Evolutionary conservation across 805 yeast genomes (phyloP).

Genomic region (Torulaspora microellipsoides): DNA sequence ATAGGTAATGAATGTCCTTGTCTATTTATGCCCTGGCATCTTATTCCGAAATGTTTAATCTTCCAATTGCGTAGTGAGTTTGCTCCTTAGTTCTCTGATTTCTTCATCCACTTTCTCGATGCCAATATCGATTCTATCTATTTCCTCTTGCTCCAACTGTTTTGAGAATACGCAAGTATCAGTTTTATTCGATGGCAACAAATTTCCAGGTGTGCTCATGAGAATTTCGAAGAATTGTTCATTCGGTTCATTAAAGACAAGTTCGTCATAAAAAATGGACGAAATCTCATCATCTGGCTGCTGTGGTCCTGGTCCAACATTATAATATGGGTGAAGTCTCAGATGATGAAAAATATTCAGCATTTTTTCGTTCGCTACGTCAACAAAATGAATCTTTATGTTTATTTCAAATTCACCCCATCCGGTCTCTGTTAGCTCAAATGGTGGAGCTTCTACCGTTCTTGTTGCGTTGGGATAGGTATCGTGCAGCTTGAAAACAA

Average conservation of each 20-base stretch:
- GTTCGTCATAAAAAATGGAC: conserved; percentile 73
- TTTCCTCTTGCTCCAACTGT: conserved; percentile 61
- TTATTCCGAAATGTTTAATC: conserved; percentile 1
- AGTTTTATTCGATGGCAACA: conserved; percentile 41
- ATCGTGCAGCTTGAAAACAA: conserved; percentile 91
- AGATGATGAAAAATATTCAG: conserved; percentile 82
- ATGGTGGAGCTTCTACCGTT: conserved; percentile 84
- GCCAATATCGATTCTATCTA: conserved; percentile 50
- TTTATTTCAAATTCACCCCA: conserved; percentile 99
- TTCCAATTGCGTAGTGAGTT: conserved; percentile 31
- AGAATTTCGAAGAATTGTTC: conserved; percentile 77
- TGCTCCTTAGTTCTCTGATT: conserved; percentile 39
- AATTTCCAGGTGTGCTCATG: conserved; percentile 60
- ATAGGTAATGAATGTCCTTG: too few species aligned
- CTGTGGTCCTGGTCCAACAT: conserved; percentile 14
- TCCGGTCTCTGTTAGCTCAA: conserved; percentile 93
- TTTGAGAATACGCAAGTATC: conserved; percentile 40
- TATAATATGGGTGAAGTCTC: conserved; percentile 80
- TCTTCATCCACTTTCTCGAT: conserved; percentile 42
- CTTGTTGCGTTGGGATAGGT: conserved; percentile 87
- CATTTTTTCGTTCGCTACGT: conserved; percentile 86
- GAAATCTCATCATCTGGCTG: conserved; percentile 44
- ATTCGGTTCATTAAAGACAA: conserved; percentile 94
- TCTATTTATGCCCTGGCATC: too few species aligned
- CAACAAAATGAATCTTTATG: conserved; percentile 77